phyloP scores from a whole-genome alignment of 1,284 basidiomycete species.

The Flammula alnicola region DNA sequence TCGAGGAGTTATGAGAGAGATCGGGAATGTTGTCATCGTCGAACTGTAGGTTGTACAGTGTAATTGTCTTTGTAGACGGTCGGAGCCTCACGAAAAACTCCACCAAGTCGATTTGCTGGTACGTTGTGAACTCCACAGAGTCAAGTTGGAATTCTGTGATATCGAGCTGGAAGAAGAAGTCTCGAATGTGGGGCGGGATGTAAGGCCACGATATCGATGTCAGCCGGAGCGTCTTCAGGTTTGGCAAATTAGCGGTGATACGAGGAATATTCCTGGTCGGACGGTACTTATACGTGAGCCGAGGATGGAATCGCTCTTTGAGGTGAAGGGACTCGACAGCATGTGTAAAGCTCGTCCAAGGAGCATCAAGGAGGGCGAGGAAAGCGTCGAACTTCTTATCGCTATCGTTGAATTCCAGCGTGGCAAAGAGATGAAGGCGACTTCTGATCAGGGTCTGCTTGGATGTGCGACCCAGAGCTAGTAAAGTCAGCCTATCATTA shows the following conservation, averaged over 20 bases:
- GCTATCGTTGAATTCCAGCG: background rate
- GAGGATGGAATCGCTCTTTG: background rate
- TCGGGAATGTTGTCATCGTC: slow-evolving; percentile 1
- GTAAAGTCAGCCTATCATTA: slow-evolving; percentile 19
- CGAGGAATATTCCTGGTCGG: slow-evolving; percentile 1
- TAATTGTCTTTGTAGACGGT: slow-evolving; percentile 10
- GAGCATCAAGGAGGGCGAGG: background rate
- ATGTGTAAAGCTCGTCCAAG: background rate
- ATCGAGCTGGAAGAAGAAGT: background rate
- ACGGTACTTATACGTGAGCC: background rate
- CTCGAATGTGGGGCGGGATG: background rate
- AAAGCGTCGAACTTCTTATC: background rate
- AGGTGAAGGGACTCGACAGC: background rate
- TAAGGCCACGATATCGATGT: background rate
- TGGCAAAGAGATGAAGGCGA: background rate
- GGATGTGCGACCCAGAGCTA: slow-evolving; percentile 3
- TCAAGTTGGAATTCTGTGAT: background rate
- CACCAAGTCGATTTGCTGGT: slow-evolving; percentile 1
- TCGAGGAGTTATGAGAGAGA: background rate
- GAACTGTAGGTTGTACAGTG: slow-evolving; percentile 1
- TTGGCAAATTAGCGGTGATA: slow-evolving; percentile 3
- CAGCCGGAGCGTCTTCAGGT: slow-evolving; percentile 4
- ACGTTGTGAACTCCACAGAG: background rate
- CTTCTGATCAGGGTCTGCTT: slow-evolving; percentile 5
- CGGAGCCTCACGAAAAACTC: slow-evolving; percentile 5